A percentile compares a stretch with the other conserved stretches of the same genome.
Evolutionary conservation across 495 filamentous ascomycete species (phyloP).

Genomic region (Annulohypoxylon maeteangense): DNA sequence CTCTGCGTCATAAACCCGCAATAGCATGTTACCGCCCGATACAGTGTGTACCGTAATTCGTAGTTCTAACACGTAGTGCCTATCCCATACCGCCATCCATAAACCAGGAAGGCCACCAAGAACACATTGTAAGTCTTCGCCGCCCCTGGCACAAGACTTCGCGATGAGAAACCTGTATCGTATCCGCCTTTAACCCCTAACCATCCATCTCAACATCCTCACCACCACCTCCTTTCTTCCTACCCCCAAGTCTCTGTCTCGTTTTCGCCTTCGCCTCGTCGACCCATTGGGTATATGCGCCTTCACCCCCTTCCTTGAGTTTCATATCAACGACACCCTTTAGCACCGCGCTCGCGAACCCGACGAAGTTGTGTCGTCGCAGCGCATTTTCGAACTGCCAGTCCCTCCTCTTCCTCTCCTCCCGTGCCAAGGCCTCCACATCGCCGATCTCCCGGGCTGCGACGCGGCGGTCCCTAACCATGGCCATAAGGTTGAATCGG

Average conservation of each 20-base stretch:
- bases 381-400: constrained; percentile 98
- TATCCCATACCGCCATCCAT: background rate
- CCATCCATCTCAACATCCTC: constrained; percentile 59
- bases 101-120: background rate
- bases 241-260: constrained; percentile 68
- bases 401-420: constrained; percentile 83
- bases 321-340: constrained; percentile 83
- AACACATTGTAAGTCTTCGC: background rate
- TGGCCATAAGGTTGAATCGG: constrained; percentile 93
- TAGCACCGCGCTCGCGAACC: constrained; percentile 89
- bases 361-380: constrained; percentile 93
- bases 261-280: constrained; percentile 77
- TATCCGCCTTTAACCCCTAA: background rate
- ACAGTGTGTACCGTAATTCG: background rate
- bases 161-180: background rate
- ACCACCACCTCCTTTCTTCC: constrained; percentile 53
- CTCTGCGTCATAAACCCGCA: background rate
- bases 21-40: background rate
- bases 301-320: constrained; percentile 67
- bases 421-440: constrained; percentile 75
- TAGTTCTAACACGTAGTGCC: background rate
- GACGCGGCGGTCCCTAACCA: constrained; percentile 82
- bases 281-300: constrained; percentile 83
- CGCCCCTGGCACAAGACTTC: background rate
- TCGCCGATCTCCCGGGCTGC: constrained; percentile 86